These are phyloP conservation scores for Penicillium lividum DNA, from an alignment of 495 filamentous ascomycete genomes.

Conservation along the genomic window DNA sequence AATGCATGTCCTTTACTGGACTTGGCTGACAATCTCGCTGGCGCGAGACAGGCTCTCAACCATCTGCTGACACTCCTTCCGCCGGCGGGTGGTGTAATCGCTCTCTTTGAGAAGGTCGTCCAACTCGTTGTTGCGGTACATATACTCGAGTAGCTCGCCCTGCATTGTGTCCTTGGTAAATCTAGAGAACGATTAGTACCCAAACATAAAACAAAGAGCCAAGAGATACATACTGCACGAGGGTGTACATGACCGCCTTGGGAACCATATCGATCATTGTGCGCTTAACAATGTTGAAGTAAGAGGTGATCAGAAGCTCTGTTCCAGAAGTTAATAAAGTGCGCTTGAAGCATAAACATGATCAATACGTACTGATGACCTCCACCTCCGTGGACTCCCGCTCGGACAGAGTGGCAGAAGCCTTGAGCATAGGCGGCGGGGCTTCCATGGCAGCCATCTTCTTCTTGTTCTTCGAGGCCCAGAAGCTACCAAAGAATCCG, in stretches of 20 bases:
- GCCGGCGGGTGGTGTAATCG: constrained; percentile 90
- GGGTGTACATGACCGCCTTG: constrained; percentile 97
- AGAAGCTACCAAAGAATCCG: constrained; percentile 97
- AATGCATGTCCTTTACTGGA: constrained; percentile 63
- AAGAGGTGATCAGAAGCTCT: constrained; percentile 95
- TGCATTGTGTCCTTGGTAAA: constrained; percentile 99
- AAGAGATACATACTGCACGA: constrained; percentile 75
- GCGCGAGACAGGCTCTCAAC: constrained; percentile 87
- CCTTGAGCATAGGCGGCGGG: constrained; percentile 89
- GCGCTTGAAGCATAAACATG: not conserved
- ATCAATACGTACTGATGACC: constrained; percentile 83
- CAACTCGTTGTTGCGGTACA: constrained; percentile 87
- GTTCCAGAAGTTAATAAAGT: constrained; percentile 12
- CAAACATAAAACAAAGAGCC: not conserved
- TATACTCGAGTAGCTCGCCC: constrained; percentile 92
- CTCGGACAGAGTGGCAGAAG: constrained; percentile 87
- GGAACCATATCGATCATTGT: constrained; percentile 99
- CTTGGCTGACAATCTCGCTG: constrained; percentile 94
- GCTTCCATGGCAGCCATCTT: constrained; percentile 99
- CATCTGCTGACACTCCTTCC: constrained; percentile 99
- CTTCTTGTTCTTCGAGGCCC: constrained; percentile 98
- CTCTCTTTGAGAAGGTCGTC: constrained; percentile 97
- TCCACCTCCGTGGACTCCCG: constrained; percentile 94
- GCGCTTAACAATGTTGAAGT: constrained; percentile 95
- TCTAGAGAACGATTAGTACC: constrained; percentile 41